These are phyloP conservation scores for Mikania micrantha DNA, from an alignment of 129 eudicot genomes.

Conservation along the genomic window DNA sequence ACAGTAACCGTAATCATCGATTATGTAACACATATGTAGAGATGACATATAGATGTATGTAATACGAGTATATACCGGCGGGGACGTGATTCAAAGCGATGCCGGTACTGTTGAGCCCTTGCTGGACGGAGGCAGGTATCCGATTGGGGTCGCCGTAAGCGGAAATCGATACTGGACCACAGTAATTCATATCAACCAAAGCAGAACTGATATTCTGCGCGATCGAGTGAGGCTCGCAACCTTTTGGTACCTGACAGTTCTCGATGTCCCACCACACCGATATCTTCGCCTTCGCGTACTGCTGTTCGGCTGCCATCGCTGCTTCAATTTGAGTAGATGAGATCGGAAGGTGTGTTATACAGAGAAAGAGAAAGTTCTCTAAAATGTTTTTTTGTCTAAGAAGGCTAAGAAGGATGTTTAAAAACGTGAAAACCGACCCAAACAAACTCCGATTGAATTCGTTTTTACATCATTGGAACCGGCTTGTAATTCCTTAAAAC, in stretches of 20 bases:
- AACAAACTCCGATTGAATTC: too few species aligned
- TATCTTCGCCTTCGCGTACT: conserved; percentile 56
- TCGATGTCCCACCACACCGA: conserved; percentile 98
- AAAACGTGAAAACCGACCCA: too few species aligned
- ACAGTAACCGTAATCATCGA: too few species aligned
- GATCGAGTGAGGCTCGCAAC: conserved; percentile 67
- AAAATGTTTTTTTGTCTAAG: too few species aligned
- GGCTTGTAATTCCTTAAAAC: too few species aligned
- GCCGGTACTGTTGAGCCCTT: conserved; percentile 83
- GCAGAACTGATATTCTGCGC: conserved; percentile 91
- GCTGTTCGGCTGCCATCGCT: conserved; percentile 38
- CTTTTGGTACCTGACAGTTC: conserved; percentile 81
- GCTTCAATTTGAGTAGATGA: conserved; percentile 23
- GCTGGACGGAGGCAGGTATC: conserved; percentile 59
- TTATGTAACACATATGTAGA: not conserved
- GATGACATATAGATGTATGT: not conserved
- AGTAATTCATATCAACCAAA: conserved; percentile 49
- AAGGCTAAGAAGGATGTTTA: too few species aligned
- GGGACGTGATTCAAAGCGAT: conserved; percentile 83
- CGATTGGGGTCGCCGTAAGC: conserved; percentile 82
- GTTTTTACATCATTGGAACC: too few species aligned
- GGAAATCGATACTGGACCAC: conserved; percentile 73
- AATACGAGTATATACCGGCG: conserved; percentile 42
- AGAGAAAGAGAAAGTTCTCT: too few species aligned
- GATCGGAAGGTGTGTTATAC: too few species aligned